Evolutionary conservation across 305 asterid genomes (phyloP).

Genomic region (Nicotiana rustica): DNA sequence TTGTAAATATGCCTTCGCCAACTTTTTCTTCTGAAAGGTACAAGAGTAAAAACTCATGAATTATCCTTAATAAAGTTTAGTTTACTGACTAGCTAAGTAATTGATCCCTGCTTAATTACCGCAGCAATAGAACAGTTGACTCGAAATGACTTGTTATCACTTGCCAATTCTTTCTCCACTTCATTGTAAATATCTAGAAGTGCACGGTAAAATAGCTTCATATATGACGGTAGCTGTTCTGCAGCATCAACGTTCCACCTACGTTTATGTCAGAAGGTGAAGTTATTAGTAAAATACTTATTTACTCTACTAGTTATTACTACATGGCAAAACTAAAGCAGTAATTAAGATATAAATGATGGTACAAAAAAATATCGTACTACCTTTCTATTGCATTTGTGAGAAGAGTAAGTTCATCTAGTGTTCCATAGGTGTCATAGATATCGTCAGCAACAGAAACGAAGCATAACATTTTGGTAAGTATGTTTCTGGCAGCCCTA

Average conservation of each 20-base stretch:
- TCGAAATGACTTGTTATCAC: background rate
- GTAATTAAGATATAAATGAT: background rate
- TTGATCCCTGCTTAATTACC: background rate
- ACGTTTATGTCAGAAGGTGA: too few species aligned
- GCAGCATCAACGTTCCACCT: constrained; percentile 44
- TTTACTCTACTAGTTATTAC: background rate
- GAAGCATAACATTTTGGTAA: constrained; percentile 6
- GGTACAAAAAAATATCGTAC: background rate
- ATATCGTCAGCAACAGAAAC: constrained; percentile 34
- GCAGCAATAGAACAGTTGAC: constrained; percentile 26
- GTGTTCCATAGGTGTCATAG: constrained; percentile 34
- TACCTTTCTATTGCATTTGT: constrained; percentile 35
- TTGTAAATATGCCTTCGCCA: constrained; percentile 28
- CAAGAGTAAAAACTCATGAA: background rate
- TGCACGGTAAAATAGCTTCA: constrained; percentile 42
- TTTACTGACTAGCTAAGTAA: background rate
- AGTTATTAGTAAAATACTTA: background rate
- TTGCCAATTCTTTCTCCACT: constrained; percentile 23
- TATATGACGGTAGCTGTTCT: constrained; percentile 44
- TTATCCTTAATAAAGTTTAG: background rate
- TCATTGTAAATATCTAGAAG: constrained; percentile 44
- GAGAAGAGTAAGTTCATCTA: background rate
- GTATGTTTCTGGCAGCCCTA: background rate
- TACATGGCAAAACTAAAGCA: background rate
- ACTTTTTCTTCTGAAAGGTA: constrained; percentile 40